Evolutionary conservation across 768 basidiomycete species (phyloP), one percentile per base, ranked within the genome.

Genomic region (Pleurotus tuber-regium): DNA sequence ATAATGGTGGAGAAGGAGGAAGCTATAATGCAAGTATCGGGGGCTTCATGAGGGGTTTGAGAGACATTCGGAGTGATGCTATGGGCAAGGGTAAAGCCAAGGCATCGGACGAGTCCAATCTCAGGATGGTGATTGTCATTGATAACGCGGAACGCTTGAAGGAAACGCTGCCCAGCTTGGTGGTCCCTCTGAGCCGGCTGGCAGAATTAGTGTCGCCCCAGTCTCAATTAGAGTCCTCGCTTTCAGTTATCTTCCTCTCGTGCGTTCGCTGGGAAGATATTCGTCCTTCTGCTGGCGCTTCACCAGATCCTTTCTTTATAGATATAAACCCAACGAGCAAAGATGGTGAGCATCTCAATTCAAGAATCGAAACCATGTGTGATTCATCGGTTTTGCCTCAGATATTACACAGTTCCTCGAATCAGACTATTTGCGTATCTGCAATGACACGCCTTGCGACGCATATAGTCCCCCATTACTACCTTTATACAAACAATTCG

Each of bases 261-360:
- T 75, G 78, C 44, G 73, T 79, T 7, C 73, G 74, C 11, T 92
- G 90, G 89, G 80, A 84, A 47, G 81, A 87, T 53, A 76, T 89
- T 42, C 77, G 80, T n/a, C 88, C 87, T 1, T 65, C 82, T 0
- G 63, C 85, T 1, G 87, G 86, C 6, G 83, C 86, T 4, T 77
- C 87, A 2, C 81, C 83, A 1, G 86, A 89, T 58, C 90, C 90
- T 0, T 89, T 82, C 59, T 81, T 79, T 58, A 61, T 91, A 18
- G 78, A 84, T 52, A 67, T 87, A 0, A 65, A 71, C 1, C 71
- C 78, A 3, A 71, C 74, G 0, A 67, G 69, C 23, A 88, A 84
- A 71, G 73, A 82, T 73, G 75, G 88, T 83, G 54, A 16, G 74
- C 62, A 18, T 54, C 8, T 4, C 35, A 19, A 30, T n/a, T 2